These are phyloP conservation scores for Oryza meyeriana DNA, from an alignment of 176 grass and related monocot genomes.

Conservation along the genomic window DNA sequence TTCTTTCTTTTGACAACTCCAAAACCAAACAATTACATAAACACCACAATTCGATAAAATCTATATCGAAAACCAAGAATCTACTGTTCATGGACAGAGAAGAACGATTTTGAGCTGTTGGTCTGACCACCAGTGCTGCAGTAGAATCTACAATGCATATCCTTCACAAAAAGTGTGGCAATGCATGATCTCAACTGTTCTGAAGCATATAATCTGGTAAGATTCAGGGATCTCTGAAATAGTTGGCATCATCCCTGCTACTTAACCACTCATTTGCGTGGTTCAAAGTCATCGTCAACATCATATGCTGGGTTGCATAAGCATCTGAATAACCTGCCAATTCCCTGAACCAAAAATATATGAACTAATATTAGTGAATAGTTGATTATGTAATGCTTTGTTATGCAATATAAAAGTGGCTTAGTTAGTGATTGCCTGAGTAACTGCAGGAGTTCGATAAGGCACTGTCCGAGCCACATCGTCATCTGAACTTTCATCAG, in stretches of 20 bases:
- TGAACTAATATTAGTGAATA: neutral
- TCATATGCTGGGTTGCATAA: constrained; percentile 96
- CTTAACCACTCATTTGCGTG: constrained; percentile 39
- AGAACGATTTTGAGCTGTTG: neutral
- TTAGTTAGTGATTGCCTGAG: constrained; percentile 53
- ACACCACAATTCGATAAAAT: neutral
- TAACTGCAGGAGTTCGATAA: constrained; percentile 87
- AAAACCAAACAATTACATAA: constrained; percentile 46
- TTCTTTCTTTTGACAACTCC: constrained; percentile 1
- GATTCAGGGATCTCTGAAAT: neutral
- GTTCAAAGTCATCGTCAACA: constrained; percentile 91
- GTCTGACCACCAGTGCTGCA: constrained; percentile 23
- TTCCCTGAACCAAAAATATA: constrained; percentile 60
- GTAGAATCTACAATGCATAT: constrained; percentile 31
- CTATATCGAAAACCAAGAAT: constrained; percentile 12
- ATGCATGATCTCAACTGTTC: constrained; percentile 23
- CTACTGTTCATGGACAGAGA: constrained; percentile 8
- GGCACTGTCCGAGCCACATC: constrained; percentile 50
- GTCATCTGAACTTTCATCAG: constrained; percentile 84
- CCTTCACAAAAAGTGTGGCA: constrained; percentile 12
- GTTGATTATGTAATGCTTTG: neutral
- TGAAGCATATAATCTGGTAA: constrained; percentile 34
- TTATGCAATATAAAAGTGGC: neutral
- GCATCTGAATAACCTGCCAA: constrained; percentile 93
- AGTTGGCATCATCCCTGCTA: neutral